Conservation (phyloP, 768 basidiomycete genomes). For the Cystofilobasidium bisporidii region DNA sequence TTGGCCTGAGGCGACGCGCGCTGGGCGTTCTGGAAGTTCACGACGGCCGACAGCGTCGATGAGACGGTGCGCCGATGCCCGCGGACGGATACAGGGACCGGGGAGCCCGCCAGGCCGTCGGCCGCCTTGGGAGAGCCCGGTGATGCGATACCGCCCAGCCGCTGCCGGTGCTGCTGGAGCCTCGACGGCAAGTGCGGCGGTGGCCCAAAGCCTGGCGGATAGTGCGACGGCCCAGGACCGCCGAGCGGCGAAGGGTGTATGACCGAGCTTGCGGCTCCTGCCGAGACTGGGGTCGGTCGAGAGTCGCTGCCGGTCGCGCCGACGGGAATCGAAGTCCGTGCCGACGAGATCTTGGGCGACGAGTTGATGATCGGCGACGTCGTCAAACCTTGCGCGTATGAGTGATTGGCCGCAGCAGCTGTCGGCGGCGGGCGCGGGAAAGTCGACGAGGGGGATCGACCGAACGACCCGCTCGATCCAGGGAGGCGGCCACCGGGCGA, state of each 20-base stretch:
- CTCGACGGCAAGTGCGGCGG: neutral
- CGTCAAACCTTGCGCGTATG: constrained; percentile 11
- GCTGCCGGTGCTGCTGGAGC: neutral
- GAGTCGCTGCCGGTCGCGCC: neutral
- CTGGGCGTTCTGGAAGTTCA: constrained; percentile 18
- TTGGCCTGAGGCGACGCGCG: constrained; percentile 9
- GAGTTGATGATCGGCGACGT: constrained; percentile 14
- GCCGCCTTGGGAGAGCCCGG: neutral
- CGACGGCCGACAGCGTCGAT: constrained; percentile 15
- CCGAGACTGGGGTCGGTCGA: neutral
- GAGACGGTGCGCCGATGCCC: constrained; percentile 18
- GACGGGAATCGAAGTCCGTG: constrained; percentile 13
- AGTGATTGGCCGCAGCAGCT: constrained; percentile 1
- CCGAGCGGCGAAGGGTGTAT: constrained; percentile 9
- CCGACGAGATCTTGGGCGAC: constrained; percentile 18
- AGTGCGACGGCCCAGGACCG: neutral
- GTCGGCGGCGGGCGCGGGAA: neutral
- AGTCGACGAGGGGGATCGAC: constrained; percentile 10
- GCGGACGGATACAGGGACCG: neutral
- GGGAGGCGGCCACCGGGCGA: neutral
- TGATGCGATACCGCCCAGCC: neutral
- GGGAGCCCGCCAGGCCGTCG: neutral
- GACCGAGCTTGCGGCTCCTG: neutral
- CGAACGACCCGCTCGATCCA: neutral
- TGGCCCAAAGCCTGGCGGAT: neutral